Base-by-base conservation (phyloP, 2,329 filamentous ascomycete species). In the Aspergillus uvarum region DNA sequence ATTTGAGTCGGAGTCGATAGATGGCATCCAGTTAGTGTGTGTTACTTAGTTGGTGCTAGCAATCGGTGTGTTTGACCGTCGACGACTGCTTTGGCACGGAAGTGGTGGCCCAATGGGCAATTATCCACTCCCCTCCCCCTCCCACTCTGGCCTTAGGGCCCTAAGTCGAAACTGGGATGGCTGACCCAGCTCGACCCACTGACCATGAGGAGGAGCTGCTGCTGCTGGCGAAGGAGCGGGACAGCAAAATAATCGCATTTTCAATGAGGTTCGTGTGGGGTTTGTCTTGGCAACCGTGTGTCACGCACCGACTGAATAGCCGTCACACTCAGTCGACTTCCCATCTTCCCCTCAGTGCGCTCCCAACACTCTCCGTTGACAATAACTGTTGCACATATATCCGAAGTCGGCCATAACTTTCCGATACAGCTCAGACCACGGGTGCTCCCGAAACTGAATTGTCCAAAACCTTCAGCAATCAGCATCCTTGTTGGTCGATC, bases 231-330 rank as follows among this genome's bases (percentile, higher is more conserved):
- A 35, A 26, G 47, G 31, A 55, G 26, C 21, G 52, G 42, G 42
- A 54, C 38, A 51, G 51, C 42, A 48, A 21, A 49, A 55, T 32
- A 55, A 58, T 42, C 50, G 53, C 44, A 47, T 54, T 54, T 29
- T 54, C 35, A 47, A 52, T 59, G 52, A 42, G 42, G 38, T 50
- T 59, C 58, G 50, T 51, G 58, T 50, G 52, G 58, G 58, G 57
- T 22, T 32, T 10, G 52, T 38, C 58, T 59, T 59, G 58, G 58
- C 58, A 56, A 29, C 35, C 52, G 49, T n/a, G 26, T 26, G 44
- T n/a, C 42, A 32, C 19, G 21, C 26, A 38, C 38, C 19, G 22
- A 21, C n/a, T 22, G 32, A 47, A 6, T 26, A 44, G 31, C 51
- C 42, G 29, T 55, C 42, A 48, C 24, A 48, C 44, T 47, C 26